These are phyloP conservation scores for Aquilaria agallochum DNA, from an alignment of 441 rosid species.

Conservation along the genomic window DNA sequence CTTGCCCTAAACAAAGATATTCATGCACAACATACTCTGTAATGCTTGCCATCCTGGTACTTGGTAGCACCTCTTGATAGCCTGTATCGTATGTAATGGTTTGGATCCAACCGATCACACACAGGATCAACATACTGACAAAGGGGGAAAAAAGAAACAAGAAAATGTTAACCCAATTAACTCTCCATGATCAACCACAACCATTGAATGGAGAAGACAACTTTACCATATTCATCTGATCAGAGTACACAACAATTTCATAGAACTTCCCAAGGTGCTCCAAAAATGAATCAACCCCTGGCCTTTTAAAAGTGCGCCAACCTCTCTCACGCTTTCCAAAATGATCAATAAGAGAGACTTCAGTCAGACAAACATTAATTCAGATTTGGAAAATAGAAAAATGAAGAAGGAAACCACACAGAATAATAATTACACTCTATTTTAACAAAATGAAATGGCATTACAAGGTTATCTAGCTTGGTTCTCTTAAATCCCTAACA, in stretches of 20 bases:
- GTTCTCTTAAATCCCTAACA: too few species aligned
- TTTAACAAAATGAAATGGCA: too few species aligned
- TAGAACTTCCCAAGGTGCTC: slow-evolving; percentile 78
- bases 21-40: slow-evolving; percentile 46
- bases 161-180: slow-evolving; percentile 1
- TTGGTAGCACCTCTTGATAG: slow-evolving; percentile 80
- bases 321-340: slow-evolving; percentile 86
- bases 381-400: too few species aligned
- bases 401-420: slow-evolving; percentile 4
- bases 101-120: slow-evolving; percentile 83
- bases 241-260: slow-evolving; percentile 85
- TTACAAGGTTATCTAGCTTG: too few species aligned
- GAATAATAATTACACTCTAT: background rate
- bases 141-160: slow-evolving; percentile 7
- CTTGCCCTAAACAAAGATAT: background rate
- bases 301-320: slow-evolving; percentile 97
- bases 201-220: slow-evolving; percentile 1
- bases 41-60: slow-evolving; percentile 89
- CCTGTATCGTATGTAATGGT: slow-evolving; percentile 56
- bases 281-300: slow-evolving; percentile 93
- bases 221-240: slow-evolving; percentile 76
- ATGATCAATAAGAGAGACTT: background rate
- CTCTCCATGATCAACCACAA: background rate
- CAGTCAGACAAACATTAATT: background rate
- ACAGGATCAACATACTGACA: slow-evolving; percentile 79